These are phyloP conservation scores for Papiliotrema terrestris DNA, from an alignment of 1,284 basidiomycete genomes.

Conservation along the genomic window DNA sequence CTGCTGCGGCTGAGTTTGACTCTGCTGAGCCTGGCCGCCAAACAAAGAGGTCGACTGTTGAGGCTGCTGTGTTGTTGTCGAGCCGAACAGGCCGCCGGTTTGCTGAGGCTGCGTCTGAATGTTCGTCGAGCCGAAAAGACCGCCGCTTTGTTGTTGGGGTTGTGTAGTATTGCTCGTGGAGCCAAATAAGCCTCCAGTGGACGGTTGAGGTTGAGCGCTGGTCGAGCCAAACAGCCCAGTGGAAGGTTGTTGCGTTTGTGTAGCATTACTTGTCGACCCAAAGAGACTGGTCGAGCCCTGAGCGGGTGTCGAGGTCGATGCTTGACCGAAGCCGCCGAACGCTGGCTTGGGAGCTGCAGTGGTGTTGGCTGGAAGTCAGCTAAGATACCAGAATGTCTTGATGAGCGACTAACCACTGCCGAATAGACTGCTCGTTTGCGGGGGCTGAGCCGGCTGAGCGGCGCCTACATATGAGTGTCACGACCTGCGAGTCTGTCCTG, in stretches of 20 bases:
- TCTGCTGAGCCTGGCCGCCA: background rate
- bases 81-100: conserved; percentile 4
- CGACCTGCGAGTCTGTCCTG: too few relatives aligned
- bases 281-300: conserved; percentile 9
- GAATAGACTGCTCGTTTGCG: conserved; percentile 12
- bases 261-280: conserved; percentile 4
- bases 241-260: background rate
- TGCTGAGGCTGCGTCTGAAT: background rate
- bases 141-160: background rate
- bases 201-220: conserved; percentile 3
- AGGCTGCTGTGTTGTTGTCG: conserved; percentile 20
- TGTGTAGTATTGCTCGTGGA: background rate
- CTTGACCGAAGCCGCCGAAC: background rate
- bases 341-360: background rate
- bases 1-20: background rate
- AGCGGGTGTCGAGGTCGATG: conserved; percentile 1
- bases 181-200: conserved; percentile 6
- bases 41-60: conserved; percentile 10
- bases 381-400: too few relatives aligned
- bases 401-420: background rate
- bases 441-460: conserved; percentile 10
- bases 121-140: conserved; percentile 1
- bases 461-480: background rate
- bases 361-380: conserved; percentile 5
- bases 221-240: conserved; percentile 20